These are phyloP conservation scores for Ganoderma lingzhi DNA, from an alignment of 1,284 basidiomycete species.

Conservation along the genomic window DNA sequence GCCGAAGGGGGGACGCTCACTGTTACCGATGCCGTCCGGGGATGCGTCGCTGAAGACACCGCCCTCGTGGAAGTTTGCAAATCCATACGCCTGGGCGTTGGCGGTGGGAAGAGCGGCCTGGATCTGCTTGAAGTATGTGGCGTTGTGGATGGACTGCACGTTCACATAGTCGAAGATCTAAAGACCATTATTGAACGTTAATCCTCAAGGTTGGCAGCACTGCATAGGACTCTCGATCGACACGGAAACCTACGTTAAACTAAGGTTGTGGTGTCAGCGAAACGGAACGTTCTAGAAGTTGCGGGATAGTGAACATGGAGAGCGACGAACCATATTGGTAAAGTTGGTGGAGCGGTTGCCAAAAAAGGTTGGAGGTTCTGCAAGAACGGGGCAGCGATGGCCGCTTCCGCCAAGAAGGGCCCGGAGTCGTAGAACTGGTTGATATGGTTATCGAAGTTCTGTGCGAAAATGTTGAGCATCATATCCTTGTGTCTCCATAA, in stretches of 20 bases:
- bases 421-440: conserved; percentile 39
- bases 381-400: conserved; percentile 50
- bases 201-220: no score
- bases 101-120: conserved; percentile 42
- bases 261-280: neutral
- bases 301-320: neutral
- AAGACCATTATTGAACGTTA: neutral
- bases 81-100: conserved; percentile 48
- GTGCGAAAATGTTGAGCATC: neutral
- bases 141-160: conserved; percentile 60
- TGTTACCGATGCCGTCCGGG: conserved; percentile 52
- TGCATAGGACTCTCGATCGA: neutral
- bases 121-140: conserved; percentile 43
- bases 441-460: conserved; percentile 38
- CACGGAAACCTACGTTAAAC: conserved; percentile 26
- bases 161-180: conserved; percentile 61
- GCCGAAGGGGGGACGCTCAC: conserved; percentile 36
- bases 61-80: conserved; percentile 60
- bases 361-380: conserved; percentile 48
- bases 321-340: conserved; percentile 47
- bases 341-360: conserved; percentile 50
- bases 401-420: conserved; percentile 45
- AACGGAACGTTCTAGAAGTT: neutral
- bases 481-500: neutral
- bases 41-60: conserved; percentile 52